phyloP scores from a whole-genome alignment of 2,329 filamentous ascomycete genomes.

The Hawksworthiomyces lignivorus region DNA sequence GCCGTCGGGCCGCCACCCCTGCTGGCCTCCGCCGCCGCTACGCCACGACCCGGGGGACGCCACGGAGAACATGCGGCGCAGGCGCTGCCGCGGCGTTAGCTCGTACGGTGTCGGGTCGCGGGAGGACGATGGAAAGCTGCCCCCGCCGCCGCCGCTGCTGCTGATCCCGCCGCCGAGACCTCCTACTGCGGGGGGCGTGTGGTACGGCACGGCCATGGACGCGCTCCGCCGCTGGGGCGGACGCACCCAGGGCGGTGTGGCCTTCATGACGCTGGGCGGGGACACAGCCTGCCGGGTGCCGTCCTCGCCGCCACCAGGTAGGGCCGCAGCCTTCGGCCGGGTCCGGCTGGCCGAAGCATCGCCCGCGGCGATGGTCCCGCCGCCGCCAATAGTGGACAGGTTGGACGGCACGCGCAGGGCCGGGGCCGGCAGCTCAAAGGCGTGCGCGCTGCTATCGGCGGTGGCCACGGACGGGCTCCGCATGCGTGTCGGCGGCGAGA shows the following conservation, averaged over 20 bases:
- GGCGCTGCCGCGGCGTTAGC: slow-evolving; percentile 20
- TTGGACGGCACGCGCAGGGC: slow-evolving; percentile 37
- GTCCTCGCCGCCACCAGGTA: background rate
- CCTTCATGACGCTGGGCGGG: slow-evolving; percentile 2
- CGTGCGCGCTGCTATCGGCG: slow-evolving; percentile 16
- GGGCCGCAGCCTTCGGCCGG: slow-evolving; percentile 2
- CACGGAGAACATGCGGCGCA: slow-evolving; percentile 34
- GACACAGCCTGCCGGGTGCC: background rate
- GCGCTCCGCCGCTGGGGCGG: slow-evolving; percentile 26
- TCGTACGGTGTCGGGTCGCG: slow-evolving; percentile 20
- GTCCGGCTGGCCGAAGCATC: too few relatives aligned
- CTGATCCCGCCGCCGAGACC: background rate
- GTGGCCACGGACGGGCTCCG: slow-evolving; percentile 14
- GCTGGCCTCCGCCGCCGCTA: slow-evolving; percentile 11
- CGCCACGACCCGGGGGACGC: slow-evolving; percentile 18
- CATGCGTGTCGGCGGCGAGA: slow-evolving; percentile 34
- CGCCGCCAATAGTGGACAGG: too few relatives aligned
- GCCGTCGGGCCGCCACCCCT: slow-evolving; percentile 30
- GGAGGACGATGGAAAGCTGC: slow-evolving; percentile 2
- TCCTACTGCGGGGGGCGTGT: too few relatives aligned
- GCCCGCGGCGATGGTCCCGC: slow-evolving; percentile 17
- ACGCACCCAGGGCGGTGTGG: background rate
- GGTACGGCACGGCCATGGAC: slow-evolving; percentile 21
- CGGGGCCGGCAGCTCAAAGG: slow-evolving; percentile 47
- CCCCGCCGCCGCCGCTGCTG: slow-evolving; percentile 24